phyloP scores from a whole-genome alignment of 2,329 filamentous ascomycete species.

The Tolypocladium cylindrosporum region DNA sequence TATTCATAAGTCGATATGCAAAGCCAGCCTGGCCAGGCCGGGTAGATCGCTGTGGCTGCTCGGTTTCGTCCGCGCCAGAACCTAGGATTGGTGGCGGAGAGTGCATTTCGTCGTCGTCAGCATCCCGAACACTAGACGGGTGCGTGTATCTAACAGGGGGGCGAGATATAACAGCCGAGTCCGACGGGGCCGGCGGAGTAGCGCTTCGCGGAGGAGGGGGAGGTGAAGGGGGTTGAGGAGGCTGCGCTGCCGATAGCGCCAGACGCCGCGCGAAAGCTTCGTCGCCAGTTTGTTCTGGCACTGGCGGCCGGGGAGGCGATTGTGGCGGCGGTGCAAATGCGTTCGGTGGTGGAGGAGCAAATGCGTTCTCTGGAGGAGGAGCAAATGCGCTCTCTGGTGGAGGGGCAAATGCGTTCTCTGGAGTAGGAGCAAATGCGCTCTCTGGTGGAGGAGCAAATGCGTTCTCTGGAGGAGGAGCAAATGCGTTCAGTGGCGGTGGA shows the following conservation, averaged over 20 bases:
- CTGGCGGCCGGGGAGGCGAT: conserved; percentile 33
- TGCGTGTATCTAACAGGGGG: conserved; percentile 64
- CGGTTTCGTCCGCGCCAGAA: conserved; percentile 26
- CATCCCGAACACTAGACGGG: conserved; percentile 13
- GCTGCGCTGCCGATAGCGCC: conserved; percentile 39
- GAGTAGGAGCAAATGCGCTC: conserved; percentile 19
- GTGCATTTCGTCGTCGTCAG: conserved; percentile 30
- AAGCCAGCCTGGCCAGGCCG: conserved; percentile 77
- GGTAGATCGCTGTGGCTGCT: conserved; percentile 41
- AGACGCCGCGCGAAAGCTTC: conserved; percentile 58
- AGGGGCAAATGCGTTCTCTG: conserved; percentile 46
- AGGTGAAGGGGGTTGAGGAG: conserved; percentile 20
- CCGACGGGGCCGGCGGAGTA: conserved; percentile 27
- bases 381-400: conserved; percentile 34
- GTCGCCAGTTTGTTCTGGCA: conserved; percentile 54
- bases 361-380: conserved; percentile 34
- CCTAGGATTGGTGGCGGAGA: conserved; percentile 38
- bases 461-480: conserved; percentile 22
- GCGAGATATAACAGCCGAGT: conserved; percentile 58
- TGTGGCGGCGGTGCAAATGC: conserved; percentile 47
- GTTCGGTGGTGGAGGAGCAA: conserved; percentile 49
- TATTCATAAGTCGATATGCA: conserved; percentile 79
- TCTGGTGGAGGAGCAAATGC: conserved; percentile 51
- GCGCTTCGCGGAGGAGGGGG: conserved; percentile 12
- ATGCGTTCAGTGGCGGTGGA: conserved; percentile 29